Percentiles rank a stretch among this genome's conserved stretches.
phyloP scores from a whole-genome alignment of 257 asterid species.

The Plantago ovata region DNA sequence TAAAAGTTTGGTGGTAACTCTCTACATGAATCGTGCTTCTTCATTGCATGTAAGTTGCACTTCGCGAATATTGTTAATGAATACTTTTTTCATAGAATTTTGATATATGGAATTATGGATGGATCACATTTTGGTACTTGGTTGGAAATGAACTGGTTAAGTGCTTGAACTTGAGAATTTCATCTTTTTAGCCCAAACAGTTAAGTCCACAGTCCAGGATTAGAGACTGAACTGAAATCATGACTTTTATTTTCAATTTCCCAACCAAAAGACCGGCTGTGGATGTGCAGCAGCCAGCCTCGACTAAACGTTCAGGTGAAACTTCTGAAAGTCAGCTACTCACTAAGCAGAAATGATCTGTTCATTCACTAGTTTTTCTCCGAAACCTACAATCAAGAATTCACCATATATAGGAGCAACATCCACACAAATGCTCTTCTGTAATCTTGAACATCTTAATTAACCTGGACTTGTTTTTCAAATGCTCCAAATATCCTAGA shows the following conservation, averaged over 20 bases:
- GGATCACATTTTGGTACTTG: background rate
- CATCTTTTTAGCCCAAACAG: background rate
- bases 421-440: too few species aligned
- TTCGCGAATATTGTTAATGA: constrained; percentile 3
- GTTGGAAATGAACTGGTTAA: too few species aligned
- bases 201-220: background rate
- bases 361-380: background rate
- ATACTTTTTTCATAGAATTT: background rate
- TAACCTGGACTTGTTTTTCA: too few species aligned
- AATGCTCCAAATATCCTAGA: too few species aligned
- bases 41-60: constrained; percentile 62
- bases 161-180: constrained; percentile 4
- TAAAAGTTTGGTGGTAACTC: constrained; percentile 51
- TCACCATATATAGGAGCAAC: too few species aligned
- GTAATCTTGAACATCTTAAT: too few species aligned
- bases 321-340: too few species aligned
- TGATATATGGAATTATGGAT: too few species aligned
- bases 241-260: background rate
- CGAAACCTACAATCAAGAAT: too few species aligned
- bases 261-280: background rate
- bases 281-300: too few species aligned
- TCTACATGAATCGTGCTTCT: constrained; percentile 88
- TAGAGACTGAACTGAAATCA: background rate
- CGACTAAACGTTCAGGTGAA: too few species aligned
- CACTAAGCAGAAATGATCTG: too few species aligned